Percentiles rank a stretch among this genome's conserved stretches.
phyloP scores from a whole-genome alignment of 2,329 filamentous ascomycete genomes.

The Drechslerella dactyloides region DNA sequence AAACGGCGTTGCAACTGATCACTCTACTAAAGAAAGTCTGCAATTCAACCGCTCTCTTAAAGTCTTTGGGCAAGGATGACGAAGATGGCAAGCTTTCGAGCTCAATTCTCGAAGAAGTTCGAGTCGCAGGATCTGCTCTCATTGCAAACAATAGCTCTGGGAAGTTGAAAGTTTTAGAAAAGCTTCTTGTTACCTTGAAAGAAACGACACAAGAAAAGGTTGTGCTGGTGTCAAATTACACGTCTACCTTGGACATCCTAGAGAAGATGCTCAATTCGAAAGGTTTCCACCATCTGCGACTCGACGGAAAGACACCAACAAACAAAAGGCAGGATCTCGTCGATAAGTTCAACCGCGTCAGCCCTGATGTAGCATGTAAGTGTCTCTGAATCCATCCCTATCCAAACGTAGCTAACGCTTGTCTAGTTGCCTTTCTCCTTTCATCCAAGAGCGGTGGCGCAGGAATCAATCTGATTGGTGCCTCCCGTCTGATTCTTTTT shows the following conservation, averaged over 20 bases:
- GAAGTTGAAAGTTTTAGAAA: slow-evolving; percentile 72
- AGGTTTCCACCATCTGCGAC: slow-evolving; percentile 68
- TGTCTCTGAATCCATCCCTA: not conserved
- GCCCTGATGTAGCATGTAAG: slow-evolving; percentile 51
- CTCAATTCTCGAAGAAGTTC: slow-evolving; percentile 58
- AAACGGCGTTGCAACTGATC: slow-evolving; percentile 71
- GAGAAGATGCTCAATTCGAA: slow-evolving; percentile 67
- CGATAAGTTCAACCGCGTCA: slow-evolving; percentile 70
- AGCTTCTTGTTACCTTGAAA: slow-evolving; percentile 68
- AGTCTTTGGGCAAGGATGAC: slow-evolving; percentile 60
- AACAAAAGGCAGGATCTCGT: slow-evolving; percentile 71
- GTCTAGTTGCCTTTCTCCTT: slow-evolving; percentile 70
- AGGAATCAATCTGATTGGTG: slow-evolving; percentile 74
- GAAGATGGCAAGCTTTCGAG: slow-evolving; percentile 61
- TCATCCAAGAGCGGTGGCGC: slow-evolving; percentile 75
- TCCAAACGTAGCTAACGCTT: slow-evolving; percentile 3
- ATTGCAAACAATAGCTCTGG: slow-evolving; percentile 56
- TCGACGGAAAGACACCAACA: slow-evolving; percentile 71
- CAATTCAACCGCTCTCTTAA: slow-evolving; percentile 70
- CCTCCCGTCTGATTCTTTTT: slow-evolving; percentile 72
- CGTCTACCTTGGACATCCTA: slow-evolving; percentile 72
- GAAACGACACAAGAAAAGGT: slow-evolving; percentile 72
- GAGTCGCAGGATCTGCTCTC: slow-evolving; percentile 58
- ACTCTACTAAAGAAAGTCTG: slow-evolving; percentile 76
- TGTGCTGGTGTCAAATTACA: slow-evolving; percentile 78